Evolutionary conservation across 768 basidiomycete species (phyloP), one percentile per base, ranked within the genome.

Genomic region (Phlegmacium glaucopus): DNA sequence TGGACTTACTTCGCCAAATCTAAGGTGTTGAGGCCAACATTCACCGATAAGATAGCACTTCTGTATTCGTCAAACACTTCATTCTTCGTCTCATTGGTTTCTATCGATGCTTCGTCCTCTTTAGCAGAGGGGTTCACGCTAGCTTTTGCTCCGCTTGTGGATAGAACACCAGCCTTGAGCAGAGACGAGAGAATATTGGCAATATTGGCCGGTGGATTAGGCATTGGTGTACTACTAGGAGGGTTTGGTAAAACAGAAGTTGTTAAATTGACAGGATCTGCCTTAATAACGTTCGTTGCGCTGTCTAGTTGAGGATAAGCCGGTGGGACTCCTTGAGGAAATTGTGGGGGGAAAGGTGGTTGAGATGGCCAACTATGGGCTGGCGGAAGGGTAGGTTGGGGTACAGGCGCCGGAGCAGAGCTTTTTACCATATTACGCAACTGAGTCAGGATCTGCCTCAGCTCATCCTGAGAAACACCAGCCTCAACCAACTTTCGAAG

Each of bases 401-500:
- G 57, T 42, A 57, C 45, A 28, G 58, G 62, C 25, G 76, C 67
- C 37, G 71, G 66, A 16, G 66, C 61, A 18, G 71, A 59, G 48
- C 69, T 64, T 45, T 82, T 78, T 11, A 78, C 74, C 15, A 90
- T 66, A 37, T 76, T 71, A 32, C 87, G 83, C 11, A 93, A 63
- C 59, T 90, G 88, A 25, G 68, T 59, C 1, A 90, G 72, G 44
- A 93, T 92, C 58, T 90, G 87, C 32, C 76, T 76, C 28, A 93
- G 71, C 58, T 93, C 89, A 27, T 80, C 79, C 64, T 87, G 86
- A 2, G 87, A 87, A 27, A 93, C 88, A 6, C 87, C 87, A 9
- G 80, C 77, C 56, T 90, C 86, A 4, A 93, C 84, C 26, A 92
- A 68, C 50, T 75, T 79, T 39, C 82, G 83, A 48, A 85, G 69